A percentile compares a stretch with the other conserved stretches of the same genome.
These are phyloP conservation scores for Ascochyta koolunga DNA, from an alignment of 2,329 filamentous ascomycete species.

Conservation along the genomic window DNA sequence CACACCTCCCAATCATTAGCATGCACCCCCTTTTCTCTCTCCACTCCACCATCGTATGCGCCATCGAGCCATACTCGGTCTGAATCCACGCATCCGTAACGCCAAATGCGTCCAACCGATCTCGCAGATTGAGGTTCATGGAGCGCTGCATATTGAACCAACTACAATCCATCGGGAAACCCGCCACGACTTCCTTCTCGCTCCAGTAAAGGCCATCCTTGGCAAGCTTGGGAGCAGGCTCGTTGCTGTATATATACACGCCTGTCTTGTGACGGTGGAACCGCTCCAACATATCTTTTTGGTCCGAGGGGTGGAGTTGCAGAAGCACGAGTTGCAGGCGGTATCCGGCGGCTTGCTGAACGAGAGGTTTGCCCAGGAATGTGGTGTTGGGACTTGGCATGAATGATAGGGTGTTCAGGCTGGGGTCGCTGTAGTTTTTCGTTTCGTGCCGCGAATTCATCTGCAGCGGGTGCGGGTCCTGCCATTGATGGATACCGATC, in stretches of 20 bases:
- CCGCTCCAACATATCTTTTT: slow-evolving; percentile 7
- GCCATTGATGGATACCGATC: slow-evolving; percentile 13
- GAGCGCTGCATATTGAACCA: slow-evolving; percentile 18
- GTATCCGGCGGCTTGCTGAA: slow-evolving; percentile 8
- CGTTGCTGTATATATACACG: slow-evolving; percentile 8
- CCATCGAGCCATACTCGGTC: slow-evolving; percentile 7
- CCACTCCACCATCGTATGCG: slow-evolving; percentile 8
- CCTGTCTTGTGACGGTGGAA: slow-evolving; percentile 14
- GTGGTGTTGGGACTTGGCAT: slow-evolving; percentile 6
- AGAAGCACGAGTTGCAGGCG: slow-evolving; percentile 9
- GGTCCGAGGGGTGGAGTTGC: slow-evolving; percentile 5
- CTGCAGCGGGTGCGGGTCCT: slow-evolving; percentile 9
- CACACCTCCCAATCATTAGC: neutral
- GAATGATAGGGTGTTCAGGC: neutral
- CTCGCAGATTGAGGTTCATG: slow-evolving; percentile 10
- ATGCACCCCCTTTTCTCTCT: neutral
- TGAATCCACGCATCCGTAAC: slow-evolving; percentile 17
- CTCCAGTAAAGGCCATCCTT: slow-evolving; percentile 7
- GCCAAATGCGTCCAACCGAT: slow-evolving; percentile 10
- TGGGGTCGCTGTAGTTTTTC: neutral
- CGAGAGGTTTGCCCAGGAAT: slow-evolving; percentile 9
- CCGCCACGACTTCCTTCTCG: neutral
- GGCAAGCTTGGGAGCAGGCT: neutral
- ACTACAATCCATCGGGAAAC: slow-evolving; percentile 6
- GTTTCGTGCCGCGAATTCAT: slow-evolving; percentile 12